Evolutionary conservation across 2,329 filamentous ascomycete species (phyloP).

Genomic region (Paraphoma chrysanthemicola): DNA sequence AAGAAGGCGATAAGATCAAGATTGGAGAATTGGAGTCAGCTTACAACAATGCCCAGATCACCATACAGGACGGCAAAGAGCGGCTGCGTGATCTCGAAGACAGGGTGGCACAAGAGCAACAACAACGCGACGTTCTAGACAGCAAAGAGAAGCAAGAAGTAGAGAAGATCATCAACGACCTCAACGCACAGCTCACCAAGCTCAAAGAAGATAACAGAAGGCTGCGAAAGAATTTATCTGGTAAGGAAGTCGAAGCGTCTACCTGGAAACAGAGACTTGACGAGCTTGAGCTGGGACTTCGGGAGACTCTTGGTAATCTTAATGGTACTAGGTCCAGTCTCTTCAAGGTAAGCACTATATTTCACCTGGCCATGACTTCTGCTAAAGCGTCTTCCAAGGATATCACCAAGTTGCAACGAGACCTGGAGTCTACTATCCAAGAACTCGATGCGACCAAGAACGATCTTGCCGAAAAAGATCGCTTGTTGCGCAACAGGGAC

Average conservation of each 20-base stretch:
- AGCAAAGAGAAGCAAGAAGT: conserved; percentile 93
- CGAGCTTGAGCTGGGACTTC: conserved; percentile 87
- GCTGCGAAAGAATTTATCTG: conserved; percentile 81
- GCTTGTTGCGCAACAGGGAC: conserved; percentile 87
- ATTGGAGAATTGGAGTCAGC: conserved; percentile 91
- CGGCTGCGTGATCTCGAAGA: conserved; percentile 61
- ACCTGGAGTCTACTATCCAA: conserved; percentile 82
- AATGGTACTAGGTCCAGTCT: conserved; percentile 85
- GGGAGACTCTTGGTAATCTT: conserved; percentile 85
- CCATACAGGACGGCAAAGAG: conserved; percentile 84
- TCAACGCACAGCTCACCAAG: conserved; percentile 81
- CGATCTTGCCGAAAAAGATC: conserved; percentile 86
- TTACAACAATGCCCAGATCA: conserved; percentile 78
- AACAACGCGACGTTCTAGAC: conserved; percentile 85
- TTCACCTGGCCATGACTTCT: conserved; percentile 9
- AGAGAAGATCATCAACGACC: conserved; percentile 89
- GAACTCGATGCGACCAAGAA: conserved; percentile 82
- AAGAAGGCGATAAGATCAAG: conserved; percentile 96
- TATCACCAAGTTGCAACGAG: conserved; percentile 84
- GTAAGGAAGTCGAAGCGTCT: conserved; percentile 84
- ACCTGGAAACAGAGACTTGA: conserved; percentile 91
- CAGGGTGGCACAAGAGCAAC: conserved; percentile 78
- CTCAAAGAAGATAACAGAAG: conserved; percentile 86
- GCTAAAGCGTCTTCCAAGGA: conserved; percentile 58
- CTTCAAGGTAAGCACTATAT: conserved; percentile 66